Evolutionary conservation across 768 basidiomycete genomes (phyloP), one percentile per base, ranked within the genome.

Genomic region (Pholiota molesta): DNA sequence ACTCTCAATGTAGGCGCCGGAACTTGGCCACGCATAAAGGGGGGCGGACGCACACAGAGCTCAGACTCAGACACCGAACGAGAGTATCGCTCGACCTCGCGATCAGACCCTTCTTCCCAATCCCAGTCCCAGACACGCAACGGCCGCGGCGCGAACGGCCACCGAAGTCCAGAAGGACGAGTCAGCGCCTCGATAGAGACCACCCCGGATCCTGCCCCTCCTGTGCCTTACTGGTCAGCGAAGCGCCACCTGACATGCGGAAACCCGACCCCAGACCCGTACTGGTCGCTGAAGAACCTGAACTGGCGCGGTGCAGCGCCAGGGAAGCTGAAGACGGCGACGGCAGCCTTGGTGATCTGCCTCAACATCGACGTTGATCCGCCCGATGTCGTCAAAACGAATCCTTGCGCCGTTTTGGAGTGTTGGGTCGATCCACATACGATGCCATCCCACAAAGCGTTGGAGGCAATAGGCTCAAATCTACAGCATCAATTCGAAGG

Each of bases 351-450:
- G 5, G 91, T 97, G 9, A 79, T 99, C 58, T 99, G 97, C 71
- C 82, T 99, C 19, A 98, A 99, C 76, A 94, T 99, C 72, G 96
- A 97, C 59, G 93, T 97, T 51, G 97, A 99, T 71, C 97, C 97
- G 17, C 97, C 97, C 63, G 97, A 99, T 70, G 81, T 98, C 56
- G 90, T 99, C 77, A 99, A 99, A 80, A 98, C 97, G 6, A 91
- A 91, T 65, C 97, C 97, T 0, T 98, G 95, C 67, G 95, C 97
- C 0, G 89, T 91, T 45, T 80, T 97, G 52, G 97, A 99, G 74
- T 95, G 94, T 65, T 99, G 97, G 97, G 91, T 99, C 35, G 96
- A 99, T 76, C 97, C 97, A 4, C 92, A 90, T 65, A 92, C 90
- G 17, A 85, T 97, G 81, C 92, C 95, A 9, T 90, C 94, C 0